Base-by-base conservation (phyloP, 2,329 filamentous ascomycete species). In the Ceratocystiopsis minuta region DNA sequence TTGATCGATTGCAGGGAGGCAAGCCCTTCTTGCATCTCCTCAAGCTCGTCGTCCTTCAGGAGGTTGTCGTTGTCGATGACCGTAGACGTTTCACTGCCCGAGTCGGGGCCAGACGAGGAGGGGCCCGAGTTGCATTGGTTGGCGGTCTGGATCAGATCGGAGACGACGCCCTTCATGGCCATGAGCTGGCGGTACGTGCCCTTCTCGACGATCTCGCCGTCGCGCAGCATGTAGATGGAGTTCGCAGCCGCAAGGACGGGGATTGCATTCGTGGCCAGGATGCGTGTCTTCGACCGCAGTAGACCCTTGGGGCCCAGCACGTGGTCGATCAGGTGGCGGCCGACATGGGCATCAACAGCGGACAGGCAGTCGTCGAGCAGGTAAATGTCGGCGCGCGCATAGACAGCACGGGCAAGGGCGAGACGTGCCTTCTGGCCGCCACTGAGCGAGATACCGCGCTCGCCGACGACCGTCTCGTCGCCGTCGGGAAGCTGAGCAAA, bases 331-430 rank as follows among this genome's bases (percentile, higher is more conserved):
- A 98, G 72, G 60, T 98, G 90, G 48, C 84, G 74, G 39, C 90
- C 90, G 45, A 98, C 90, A 55, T 98, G 90, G 49, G 93, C 88
- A 60, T 98, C 90, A n/a, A 98, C 90, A 1, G 92, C 90, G 15
- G 88, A 96, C 12, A 98, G 68, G 46, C 87, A 82, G 56, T 98
- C 90, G 51, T 98, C 90, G 12, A 98, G 68, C 13, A 98, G 68
- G 55, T 96, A 96, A 39, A 98, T 76, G 57, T 98, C 92, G n/a
- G 90, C 86, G 51, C 90, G 75, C 40, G 92, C 87, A 55, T 98
- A 98, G 1, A 98, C 90, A 28, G 92, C 88, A 57, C 90, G 75
- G 35, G 90, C 90, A 42, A 98, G 68, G 14, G 86, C 88, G 46
- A 98, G 70, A 47, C 90, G 82, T 43, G 90, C 88, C 62, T 95